phyloP scores from a whole-genome alignment of 148 eudicot genomes.

The Tetragonia tetragonoides region DNA sequence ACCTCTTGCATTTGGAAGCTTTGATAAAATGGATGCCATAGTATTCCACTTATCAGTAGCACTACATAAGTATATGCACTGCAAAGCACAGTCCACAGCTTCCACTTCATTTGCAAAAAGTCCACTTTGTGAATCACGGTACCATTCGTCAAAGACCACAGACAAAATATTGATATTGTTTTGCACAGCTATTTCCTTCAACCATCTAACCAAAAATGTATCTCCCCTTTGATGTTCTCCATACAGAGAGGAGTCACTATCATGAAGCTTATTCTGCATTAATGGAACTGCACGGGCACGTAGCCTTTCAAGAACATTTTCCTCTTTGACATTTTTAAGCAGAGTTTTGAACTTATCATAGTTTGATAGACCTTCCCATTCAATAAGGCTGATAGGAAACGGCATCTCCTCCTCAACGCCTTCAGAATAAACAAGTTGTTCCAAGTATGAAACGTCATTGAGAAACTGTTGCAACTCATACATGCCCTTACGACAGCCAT shows the following conservation, averaged over 20 bases:
- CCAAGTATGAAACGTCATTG: slow-evolving; percentile 70
- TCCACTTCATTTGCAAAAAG: slow-evolving; percentile 64
- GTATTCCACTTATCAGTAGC: slow-evolving; percentile 82
- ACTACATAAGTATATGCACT: slow-evolving; percentile 70
- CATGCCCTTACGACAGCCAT: slow-evolving; percentile 77
- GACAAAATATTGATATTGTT: slow-evolving; percentile 67
- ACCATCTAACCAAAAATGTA: slow-evolving; percentile 83
- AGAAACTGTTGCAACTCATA: slow-evolving; percentile 65
- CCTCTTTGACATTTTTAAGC: slow-evolving; percentile 65
- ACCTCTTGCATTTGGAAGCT: slow-evolving; percentile 69
- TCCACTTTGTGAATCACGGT: slow-evolving; percentile 42
- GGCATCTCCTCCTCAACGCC: slow-evolving; percentile 44
- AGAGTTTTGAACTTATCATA: slow-evolving; percentile 87
- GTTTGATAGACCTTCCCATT: slow-evolving; percentile 79
- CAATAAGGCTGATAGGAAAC: slow-evolving; percentile 55
- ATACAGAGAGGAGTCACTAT: slow-evolving; percentile 20
- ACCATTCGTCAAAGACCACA: slow-evolving; percentile 77
- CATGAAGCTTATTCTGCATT: slow-evolving; percentile 51
- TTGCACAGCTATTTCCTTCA: slow-evolving; percentile 71
- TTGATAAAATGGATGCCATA: slow-evolving; percentile 77
- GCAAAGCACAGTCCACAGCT: slow-evolving; percentile 74
- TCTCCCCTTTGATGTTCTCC: slow-evolving; percentile 35
- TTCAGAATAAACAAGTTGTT: slow-evolving; percentile 79
- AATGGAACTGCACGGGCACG: slow-evolving; percentile 71
- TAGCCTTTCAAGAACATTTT: slow-evolving; percentile 59